A percentile compares a stretch with the other conserved stretches of the same genome.
Conservation (phyloP, 768 basidiomycete genomes). For the Kondoa malvinella region DNA sequence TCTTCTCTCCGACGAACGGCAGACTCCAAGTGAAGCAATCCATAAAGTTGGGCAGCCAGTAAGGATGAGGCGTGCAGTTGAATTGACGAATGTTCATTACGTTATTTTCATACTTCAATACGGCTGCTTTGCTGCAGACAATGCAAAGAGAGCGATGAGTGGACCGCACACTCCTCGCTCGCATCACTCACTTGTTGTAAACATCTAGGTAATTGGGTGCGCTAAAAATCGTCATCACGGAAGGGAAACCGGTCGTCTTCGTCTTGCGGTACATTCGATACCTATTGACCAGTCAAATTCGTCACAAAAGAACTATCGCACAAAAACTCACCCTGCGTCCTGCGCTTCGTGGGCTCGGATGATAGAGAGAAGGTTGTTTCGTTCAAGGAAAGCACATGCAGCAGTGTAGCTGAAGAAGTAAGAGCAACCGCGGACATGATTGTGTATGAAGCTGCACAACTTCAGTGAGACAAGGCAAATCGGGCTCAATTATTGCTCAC, state of each 20-base stretch:
- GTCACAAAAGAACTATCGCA: background rate
- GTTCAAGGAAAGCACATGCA: constrained; percentile 89
- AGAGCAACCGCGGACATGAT: constrained; percentile 89
- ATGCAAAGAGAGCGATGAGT: background rate
- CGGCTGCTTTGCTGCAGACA: constrained; percentile 86
- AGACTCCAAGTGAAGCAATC: constrained; percentile 98
- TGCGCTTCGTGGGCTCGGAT: constrained; percentile 97
- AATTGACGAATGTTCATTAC: constrained; percentile 48
- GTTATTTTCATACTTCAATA: constrained; percentile 97
- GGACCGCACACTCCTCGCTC: background rate
- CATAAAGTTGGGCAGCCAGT: constrained; percentile 99
- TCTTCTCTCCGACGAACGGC: constrained; percentile 96
- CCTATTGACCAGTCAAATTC: constrained; percentile 8
- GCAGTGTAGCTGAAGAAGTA: constrained; percentile 97
- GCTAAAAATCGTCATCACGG: constrained; percentile 99
- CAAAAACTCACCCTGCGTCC: constrained; percentile 65
- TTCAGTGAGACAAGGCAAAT: background rate
- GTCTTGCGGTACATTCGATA: constrained; percentile 95
- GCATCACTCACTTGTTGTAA: constrained; percentile 66
- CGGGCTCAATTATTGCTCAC: background rate
- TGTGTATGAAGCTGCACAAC: constrained; percentile 59
- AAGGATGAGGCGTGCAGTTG: constrained; percentile 88
- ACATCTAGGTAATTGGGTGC: constrained; percentile 93
- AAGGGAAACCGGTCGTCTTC: constrained; percentile 92
- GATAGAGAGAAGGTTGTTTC: constrained; percentile 89